Evolutionary conservation across 2,329 filamentous ascomycete species (phyloP), one percentile per base, ranked within the genome.

Genomic region (Colletotrichum spaethianum): DNA sequence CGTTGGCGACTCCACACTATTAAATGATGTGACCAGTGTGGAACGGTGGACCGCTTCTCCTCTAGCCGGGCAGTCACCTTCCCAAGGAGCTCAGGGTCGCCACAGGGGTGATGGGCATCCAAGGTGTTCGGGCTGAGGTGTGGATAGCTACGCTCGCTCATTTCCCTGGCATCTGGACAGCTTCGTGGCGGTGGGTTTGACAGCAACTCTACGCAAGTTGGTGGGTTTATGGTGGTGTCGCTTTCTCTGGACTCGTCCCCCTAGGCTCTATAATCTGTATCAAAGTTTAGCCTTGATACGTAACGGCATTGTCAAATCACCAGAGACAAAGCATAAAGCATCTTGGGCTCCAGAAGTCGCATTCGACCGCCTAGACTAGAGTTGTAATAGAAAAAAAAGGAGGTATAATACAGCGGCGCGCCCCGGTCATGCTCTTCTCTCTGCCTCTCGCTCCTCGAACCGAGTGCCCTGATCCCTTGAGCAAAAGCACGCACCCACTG

Each of bases 321-420:
- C 28, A n/a, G 14, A 18, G 18, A 63, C 20, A 53, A 6, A 23
- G 11, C 5, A n/a, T 11, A 23, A 26, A 33, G 11, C 18, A 36
- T 1, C 16, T 44, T 64, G 60, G 33, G 52, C 16, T 69, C 52
- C 60, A 69, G 60, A 52, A 59, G 66, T 59, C 60, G 46, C 40
- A 42, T 64, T 69, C 26, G 52, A 69, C 66, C 23, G 60, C 44
- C 52, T 64, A 59, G 66, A 52, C 50, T 50, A 57, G 38, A 69
- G 38, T n/a, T 50, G 53, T 69, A 28, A 63, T 59, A 42, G 55
- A 48, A 59, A 57, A 52, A 55, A 62, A 63, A 72, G 42, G 63
- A 72, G 70, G 70, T 72, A 72, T 72, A 69, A 70, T 72, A 72
- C 70, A 72, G 70, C 65, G 65, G 70, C 59, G 70, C 65, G 53